Evolutionary conservation across 768 basidiomycete species (phyloP).

Genomic region (Butyriboletus loyo): DNA sequence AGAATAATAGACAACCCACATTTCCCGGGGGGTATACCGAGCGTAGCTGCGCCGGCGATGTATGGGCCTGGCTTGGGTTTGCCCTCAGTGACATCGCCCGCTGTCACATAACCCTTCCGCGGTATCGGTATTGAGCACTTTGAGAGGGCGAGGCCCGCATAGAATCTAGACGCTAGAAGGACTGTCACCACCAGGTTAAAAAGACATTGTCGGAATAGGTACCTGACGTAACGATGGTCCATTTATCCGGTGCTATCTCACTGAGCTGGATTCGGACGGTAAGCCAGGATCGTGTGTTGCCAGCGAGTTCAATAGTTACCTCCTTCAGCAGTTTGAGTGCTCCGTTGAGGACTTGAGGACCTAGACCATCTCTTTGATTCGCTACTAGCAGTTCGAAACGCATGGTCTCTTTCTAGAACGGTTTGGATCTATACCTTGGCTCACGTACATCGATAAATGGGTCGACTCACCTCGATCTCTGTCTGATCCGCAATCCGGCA

Average conservation of each 20-base stretch:
- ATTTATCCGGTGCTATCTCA: slow-evolving; percentile 35
- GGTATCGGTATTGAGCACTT: slow-evolving; percentile 62
- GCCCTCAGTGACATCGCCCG: slow-evolving; percentile 59
- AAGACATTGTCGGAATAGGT: neutral
- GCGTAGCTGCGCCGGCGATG: slow-evolving; percentile 60
- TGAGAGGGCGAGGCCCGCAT: slow-evolving; percentile 63
- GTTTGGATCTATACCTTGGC: neutral
- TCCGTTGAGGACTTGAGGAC: slow-evolving; percentile 66
- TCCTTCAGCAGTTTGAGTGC: slow-evolving; percentile 52
- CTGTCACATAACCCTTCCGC: slow-evolving; percentile 62
- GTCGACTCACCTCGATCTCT: slow-evolving; percentile 49
- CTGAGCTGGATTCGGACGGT: slow-evolving; percentile 18
- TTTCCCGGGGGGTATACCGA: slow-evolving; percentile 51
- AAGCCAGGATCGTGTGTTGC: neutral
- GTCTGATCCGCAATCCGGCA: slow-evolving; percentile 60
- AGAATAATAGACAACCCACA: slow-evolving; percentile 40
- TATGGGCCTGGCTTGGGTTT: slow-evolving; percentile 93
- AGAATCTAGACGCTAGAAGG: slow-evolving; percentile 65
- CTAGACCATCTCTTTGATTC: slow-evolving; percentile 37
- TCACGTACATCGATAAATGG: neutral
- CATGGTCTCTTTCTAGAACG: slow-evolving; percentile 56
- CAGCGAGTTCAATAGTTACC: slow-evolving; percentile 33
- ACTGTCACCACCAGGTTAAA: neutral
- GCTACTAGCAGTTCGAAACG: slow-evolving; percentile 80
- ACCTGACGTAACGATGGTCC: slow-evolving; percentile 87